These are phyloP conservation scores for Cyberlindnera veronae DNA, from an alignment of 805 yeast genomes.

Conservation along the genomic window DNA sequence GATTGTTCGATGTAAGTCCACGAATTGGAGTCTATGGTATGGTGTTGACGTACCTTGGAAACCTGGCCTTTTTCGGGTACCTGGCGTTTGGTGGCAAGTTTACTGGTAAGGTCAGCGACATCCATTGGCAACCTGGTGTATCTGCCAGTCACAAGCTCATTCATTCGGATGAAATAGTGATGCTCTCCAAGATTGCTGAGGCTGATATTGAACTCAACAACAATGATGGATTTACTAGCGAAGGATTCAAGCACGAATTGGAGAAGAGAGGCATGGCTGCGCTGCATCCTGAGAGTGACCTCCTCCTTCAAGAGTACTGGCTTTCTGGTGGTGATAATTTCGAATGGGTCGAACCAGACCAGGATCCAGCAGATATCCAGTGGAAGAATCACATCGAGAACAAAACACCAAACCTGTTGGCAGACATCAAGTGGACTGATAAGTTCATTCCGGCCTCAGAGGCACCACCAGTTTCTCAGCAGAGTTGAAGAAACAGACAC, in stretches of 20 bases:
- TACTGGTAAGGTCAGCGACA: constrained; percentile 49
- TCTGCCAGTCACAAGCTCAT: constrained; percentile 59
- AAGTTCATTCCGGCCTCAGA: constrained; percentile 14
- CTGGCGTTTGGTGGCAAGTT: constrained; percentile 47
- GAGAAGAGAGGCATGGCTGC: constrained; percentile 10
- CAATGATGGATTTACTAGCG: constrained; percentile 19
- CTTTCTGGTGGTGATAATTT: constrained; percentile 82
- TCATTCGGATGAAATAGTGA: constrained; percentile 64
- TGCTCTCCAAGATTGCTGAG: constrained; percentile 62
- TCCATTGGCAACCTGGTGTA: constrained; percentile 64
- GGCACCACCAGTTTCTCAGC: not conserved
- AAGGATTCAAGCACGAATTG: constrained; percentile 13
- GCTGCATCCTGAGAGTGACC: constrained; percentile 57
- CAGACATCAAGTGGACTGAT: constrained; percentile 22
- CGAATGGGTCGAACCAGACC: constrained; percentile 88
- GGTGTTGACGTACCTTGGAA: constrained; percentile 46
- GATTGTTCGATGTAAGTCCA: constrained; percentile 22
- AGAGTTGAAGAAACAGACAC: not conserved
- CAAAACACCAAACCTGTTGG: constrained; percentile 15
- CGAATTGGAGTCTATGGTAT: constrained; percentile 39
- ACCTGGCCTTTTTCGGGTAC: constrained; percentile 44
- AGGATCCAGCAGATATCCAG: constrained; percentile 72
- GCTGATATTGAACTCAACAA: constrained; percentile 41
- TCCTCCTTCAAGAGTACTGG: constrained; percentile 80
- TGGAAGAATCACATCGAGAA: constrained; percentile 18